These are phyloP conservation scores for Wickerhamomyces sp. DNA, from an alignment of 1,139 yeast species.

Conservation along the genomic window DNA sequence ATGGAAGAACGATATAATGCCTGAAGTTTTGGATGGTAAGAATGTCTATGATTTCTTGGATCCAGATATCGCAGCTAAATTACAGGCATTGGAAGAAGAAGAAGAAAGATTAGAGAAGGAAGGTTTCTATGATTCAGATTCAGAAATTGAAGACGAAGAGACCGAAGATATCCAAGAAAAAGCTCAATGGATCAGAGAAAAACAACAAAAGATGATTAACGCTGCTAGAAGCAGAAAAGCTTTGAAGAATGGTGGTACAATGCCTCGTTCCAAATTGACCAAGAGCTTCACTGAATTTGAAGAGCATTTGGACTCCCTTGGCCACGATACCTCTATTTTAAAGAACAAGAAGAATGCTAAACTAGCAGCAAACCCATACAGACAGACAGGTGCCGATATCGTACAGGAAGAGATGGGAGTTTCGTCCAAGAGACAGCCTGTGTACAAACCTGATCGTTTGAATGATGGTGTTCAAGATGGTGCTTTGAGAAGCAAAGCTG, in stretches of 20 bases:
- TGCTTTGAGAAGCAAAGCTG: slow-evolving; percentile 80
- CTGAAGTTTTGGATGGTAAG: slow-evolving; percentile 93
- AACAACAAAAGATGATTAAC: slow-evolving; percentile 87
- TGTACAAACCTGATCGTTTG: slow-evolving; percentile 72
- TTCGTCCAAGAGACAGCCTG: slow-evolving; percentile 24
- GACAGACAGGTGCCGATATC: slow-evolving; percentile 71
- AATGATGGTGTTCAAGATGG: slow-evolving; percentile 84
- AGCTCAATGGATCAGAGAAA: slow-evolving; percentile 93
- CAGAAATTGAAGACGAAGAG: slow-evolving; percentile 67
- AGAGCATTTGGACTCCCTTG: slow-evolving; percentile 81
- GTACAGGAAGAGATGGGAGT: slow-evolving; percentile 51
- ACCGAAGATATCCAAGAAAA: slow-evolving; percentile 72
- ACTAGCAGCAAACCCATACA: slow-evolving; percentile 35
- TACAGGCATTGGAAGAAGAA: slow-evolving; percentile 94
- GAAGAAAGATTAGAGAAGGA: slow-evolving; percentile 90
- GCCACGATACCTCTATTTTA: slow-evolving; percentile 76
- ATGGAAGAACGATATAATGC: slow-evolving; percentile 97
- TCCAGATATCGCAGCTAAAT: slow-evolving; percentile 88
- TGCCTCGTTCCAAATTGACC: slow-evolving; percentile 88
- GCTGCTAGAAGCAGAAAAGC: slow-evolving; percentile 87
- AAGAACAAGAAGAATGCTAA: slow-evolving; percentile 43
- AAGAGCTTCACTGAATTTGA: slow-evolving; percentile 80
- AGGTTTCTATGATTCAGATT: slow-evolving; percentile 94
- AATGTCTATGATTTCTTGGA: slow-evolving; percentile 97
- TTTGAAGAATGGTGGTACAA: slow-evolving; percentile 79